These are phyloP conservation scores for Suillus lakei DNA, from an alignment of 768 basidiomycete species.

Conservation along the genomic window DNA sequence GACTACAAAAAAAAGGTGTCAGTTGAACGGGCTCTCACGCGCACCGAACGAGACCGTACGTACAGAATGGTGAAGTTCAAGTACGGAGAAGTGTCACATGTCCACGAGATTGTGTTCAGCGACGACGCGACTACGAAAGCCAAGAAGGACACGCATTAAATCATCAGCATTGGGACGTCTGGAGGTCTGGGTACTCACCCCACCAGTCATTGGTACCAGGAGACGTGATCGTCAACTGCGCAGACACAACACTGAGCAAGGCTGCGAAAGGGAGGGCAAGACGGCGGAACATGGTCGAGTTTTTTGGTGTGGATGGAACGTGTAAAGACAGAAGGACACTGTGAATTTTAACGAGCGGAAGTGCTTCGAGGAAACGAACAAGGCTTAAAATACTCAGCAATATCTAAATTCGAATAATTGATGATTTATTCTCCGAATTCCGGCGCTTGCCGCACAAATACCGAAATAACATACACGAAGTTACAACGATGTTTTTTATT, in stretches of 20 bases:
- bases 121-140: constrained; percentile 53
- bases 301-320: background rate
- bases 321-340: constrained; percentile 20
- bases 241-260: constrained; percentile 42
- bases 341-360: constrained; percentile 27
- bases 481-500: background rate
- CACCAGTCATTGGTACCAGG: constrained; percentile 60
- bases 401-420: constrained; percentile 9
- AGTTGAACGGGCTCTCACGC: constrained; percentile 16
- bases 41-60: constrained; percentile 28
- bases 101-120: constrained; percentile 63
- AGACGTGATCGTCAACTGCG: constrained; percentile 48
- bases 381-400: constrained; percentile 14
- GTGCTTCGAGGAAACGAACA: constrained; percentile 12
- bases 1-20: constrained; percentile 35
- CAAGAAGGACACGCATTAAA: background rate
- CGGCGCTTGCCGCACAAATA: background rate
- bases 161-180: background rate
- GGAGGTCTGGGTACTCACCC: constrained; percentile 47
- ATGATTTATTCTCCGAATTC: constrained; percentile 31
- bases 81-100: constrained; percentile 48
- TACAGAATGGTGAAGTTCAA: constrained; percentile 57
- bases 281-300: constrained; percentile 38
- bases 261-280: constrained; percentile 43
- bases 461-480: background rate